Evolutionary conservation across 192 early-diverging fungal species (phyloP).

Genomic region (Kickxella alabastrina): DNA sequence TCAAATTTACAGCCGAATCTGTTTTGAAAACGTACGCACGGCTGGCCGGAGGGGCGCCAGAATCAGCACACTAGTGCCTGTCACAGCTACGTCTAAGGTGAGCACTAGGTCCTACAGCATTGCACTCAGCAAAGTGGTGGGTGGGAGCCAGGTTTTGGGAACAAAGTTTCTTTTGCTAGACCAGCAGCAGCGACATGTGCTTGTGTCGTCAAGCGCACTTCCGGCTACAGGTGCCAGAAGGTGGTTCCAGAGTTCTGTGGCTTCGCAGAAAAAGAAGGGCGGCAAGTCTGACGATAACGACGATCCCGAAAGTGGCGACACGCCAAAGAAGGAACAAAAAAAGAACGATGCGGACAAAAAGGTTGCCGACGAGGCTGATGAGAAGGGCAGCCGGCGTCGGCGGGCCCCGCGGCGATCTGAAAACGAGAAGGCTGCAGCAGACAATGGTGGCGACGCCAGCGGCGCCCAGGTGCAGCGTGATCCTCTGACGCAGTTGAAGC

Average conservation of each 20-base stretch:
- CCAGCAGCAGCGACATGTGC: too few relatives aligned
- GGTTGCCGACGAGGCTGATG: slow-evolving; percentile 13
- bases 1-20: slow-evolving; percentile 21
- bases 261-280: slow-evolving; percentile 19
- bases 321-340: background rate
- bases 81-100: background rate
- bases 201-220: too few relatives aligned
- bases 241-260: slow-evolving; percentile 25
- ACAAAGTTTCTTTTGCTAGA: too few relatives aligned
- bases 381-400: slow-evolving; percentile 21
- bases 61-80: background rate
- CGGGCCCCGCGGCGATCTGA: slow-evolving; percentile 37
- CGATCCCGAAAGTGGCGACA: slow-evolving; percentile 1
- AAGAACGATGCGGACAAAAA: slow-evolving; percentile 1
- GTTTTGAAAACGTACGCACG: slow-evolving; percentile 1
- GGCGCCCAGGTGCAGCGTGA: slow-evolving; percentile 12
- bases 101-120: too few relatives aligned
- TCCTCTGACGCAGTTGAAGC: slow-evolving; percentile 43
- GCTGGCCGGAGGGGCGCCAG: slow-evolving; percentile 6
- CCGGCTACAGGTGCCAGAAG: background rate
- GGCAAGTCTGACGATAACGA: slow-evolving; percentile 19
- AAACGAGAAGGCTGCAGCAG: slow-evolving; percentile 11
- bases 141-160: too few relatives aligned
- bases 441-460: slow-evolving; percentile 1
- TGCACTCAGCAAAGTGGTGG: too few relatives aligned